Evolutionary conservation across 169 alveolate genomes (phyloP).

Genomic region (Cryptosporidium felis): DNA sequence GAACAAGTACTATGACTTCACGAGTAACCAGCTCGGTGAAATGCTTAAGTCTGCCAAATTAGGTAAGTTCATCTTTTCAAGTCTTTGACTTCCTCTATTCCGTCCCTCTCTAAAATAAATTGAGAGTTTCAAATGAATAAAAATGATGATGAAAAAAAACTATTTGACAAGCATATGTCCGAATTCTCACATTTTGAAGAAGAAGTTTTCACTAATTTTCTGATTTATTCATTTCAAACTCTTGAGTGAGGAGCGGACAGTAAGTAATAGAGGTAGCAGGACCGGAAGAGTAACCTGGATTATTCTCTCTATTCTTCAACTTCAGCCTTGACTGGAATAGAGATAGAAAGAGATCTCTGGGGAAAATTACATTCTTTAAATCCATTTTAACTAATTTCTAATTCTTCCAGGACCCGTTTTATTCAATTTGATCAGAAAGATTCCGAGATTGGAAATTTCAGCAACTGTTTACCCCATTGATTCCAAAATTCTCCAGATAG

Average conservation of each 20-base stretch:
- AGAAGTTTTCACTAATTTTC: too few relatives aligned
- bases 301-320: too few relatives aligned
- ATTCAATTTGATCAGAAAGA: constrained; percentile 47
- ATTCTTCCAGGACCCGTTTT: constrained; percentile 29
- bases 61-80: constrained; percentile 76
- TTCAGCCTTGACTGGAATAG: too few relatives aligned
- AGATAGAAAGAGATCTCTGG: too few relatives aligned
- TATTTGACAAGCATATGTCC: constrained; percentile 71
- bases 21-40: constrained; percentile 92
- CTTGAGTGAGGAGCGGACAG: too few relatives aligned
- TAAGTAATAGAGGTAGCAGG: too few relatives aligned
- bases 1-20: constrained; percentile 94
- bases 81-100: constrained; percentile 28
- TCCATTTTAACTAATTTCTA: neutral
- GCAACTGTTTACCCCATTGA: constrained; percentile 30
- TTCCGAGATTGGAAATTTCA: constrained; percentile 15
- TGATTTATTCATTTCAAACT: too few relatives aligned
- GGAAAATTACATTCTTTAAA: too few relatives aligned
- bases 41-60: constrained; percentile 89
- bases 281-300: too few relatives aligned
- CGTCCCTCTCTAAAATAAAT: neutral
- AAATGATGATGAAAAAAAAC: constrained; percentile 38
- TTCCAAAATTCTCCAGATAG: constrained; percentile 22
- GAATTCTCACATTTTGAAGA: neutral
- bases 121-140: constrained; percentile 31